Evolutionary conservation across 1,139 yeast species (phyloP), one percentile per base, ranked within the genome.

Genomic region (Nakaseomyces sp.): DNA sequence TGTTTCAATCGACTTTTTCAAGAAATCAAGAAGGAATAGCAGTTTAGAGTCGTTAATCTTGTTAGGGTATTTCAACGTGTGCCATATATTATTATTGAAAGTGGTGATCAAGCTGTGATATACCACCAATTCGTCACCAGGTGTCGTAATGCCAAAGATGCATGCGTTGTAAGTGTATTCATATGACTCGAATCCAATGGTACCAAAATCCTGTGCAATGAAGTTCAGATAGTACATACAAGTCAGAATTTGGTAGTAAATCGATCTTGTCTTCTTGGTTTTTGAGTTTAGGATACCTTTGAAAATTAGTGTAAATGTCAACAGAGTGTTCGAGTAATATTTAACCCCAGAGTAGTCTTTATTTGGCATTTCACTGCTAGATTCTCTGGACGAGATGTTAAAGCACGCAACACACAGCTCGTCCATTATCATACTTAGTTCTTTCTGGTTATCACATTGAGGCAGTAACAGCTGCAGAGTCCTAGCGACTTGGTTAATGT

Each of bases 191-290:
- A 61, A 60, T 2, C 60, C 64, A 5, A 41, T 43, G 2, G 47
- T 44, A 2, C 64, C 64, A 38, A 60, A 50, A 43, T 58, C 61
- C 3, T 45, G 41, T 2, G 56, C 47, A 22, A 61, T 56, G 37
- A 57, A 60, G 42, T 56, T 50, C 15, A 54, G 32, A 38, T 50
- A 42, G 41, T 47, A 57, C 10, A 61, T 41, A 12, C 51, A 47
- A 26, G 50, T 41, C 2, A 56, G 29, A 13, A 49, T 47, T 32
- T 49, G 52, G 9, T 41, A 41, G 35, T 48, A 50, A 53, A 50
- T 47, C 13, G 38, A 30, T 7, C 24, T 15, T 7, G 51, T 45
- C 3, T 45, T 40, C 2, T 25, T 25, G 4, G 13, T 42, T 10
- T 41, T 22, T 2, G 41, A 40, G 22, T 49, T 47, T 8, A 57